phyloP scores from a whole-genome alignment of 495 filamentous ascomycete species.

The Xylaria sp. region DNA sequence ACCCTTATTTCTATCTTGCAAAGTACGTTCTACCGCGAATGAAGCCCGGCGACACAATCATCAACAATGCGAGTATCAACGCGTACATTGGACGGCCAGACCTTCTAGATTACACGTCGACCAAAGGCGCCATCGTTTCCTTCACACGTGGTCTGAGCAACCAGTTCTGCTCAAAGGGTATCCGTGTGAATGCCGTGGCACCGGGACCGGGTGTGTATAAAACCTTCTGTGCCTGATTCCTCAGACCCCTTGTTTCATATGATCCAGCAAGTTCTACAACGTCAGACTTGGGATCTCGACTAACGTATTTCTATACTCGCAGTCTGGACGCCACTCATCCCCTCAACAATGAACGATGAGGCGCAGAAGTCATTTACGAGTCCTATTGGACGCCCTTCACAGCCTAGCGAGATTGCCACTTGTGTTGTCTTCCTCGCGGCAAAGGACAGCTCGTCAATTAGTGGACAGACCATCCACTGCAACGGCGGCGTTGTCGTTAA shows the following conservation, averaged over 20 bases:
- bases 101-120: constrained; percentile 84
- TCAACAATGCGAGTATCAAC: constrained; percentile 84
- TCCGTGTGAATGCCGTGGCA: constrained; percentile 81
- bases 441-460: constrained; percentile 72
- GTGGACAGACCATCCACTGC: constrained; percentile 68
- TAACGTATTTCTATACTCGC: too few species aligned
- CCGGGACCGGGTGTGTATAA: too few species aligned
- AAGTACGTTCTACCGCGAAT: constrained; percentile 82
- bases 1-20: constrained; percentile 75
- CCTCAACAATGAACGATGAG: constrained; percentile 74
- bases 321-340: constrained; percentile 85
- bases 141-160: constrained; percentile 83
- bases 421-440: constrained; percentile 88
- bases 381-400: constrained; percentile 80
- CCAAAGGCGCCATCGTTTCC: constrained; percentile 82
- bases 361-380: constrained; percentile 76
- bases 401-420: constrained; percentile 80
- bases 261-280: too few species aligned
- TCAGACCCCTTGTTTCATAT: too few species aligned
- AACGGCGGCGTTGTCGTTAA: constrained; percentile 71
- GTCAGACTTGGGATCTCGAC: too few species aligned
- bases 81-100: constrained; percentile 83
- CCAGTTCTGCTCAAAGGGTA: constrained; percentile 73
- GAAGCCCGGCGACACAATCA: constrained; percentile 76
- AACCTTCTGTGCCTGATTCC: too few species aligned